A percentile compares a stretch with the other conserved stretches of the same genome.
phyloP scores from a whole-genome alignment of 2,329 filamentous ascomycete genomes.

The Capronia americana region DNA sequence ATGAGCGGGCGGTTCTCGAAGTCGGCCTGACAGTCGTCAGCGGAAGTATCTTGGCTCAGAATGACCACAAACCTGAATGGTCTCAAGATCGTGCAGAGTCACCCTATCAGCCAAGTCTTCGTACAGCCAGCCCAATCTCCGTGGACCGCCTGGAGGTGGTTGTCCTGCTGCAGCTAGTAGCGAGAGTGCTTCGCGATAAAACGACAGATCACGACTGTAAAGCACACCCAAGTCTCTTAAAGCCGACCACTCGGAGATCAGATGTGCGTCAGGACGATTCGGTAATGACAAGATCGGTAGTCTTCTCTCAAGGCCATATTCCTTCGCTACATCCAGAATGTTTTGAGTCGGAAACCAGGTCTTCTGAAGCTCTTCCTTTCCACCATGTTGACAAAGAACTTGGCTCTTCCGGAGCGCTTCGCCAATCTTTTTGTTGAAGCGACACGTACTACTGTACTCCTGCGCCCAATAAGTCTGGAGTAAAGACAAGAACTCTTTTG shows the following conservation, averaged over 20 bases:
- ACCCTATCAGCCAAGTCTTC: slow-evolving; percentile 14
- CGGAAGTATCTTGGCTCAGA: slow-evolving; percentile 1
- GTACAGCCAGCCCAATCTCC: slow-evolving; percentile 14
- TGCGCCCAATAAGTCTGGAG: slow-evolving; percentile 21
- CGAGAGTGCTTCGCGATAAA: slow-evolving; percentile 20
- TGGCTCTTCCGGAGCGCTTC: slow-evolving; percentile 10
- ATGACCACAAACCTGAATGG: slow-evolving; percentile 18
- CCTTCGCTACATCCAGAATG: slow-evolving; percentile 16
- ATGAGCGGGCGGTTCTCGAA: slow-evolving; percentile 21
- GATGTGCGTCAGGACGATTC: slow-evolving; percentile 7
- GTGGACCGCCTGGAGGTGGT: slow-evolving; percentile 9
- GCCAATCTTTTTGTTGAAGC: slow-evolving; percentile 10
- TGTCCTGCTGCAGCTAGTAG: slow-evolving; percentile 10
- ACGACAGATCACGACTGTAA: slow-evolving; percentile 14
- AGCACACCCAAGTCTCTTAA: slow-evolving; percentile 24
- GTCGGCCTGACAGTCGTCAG: slow-evolving; percentile 16
- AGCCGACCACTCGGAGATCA: slow-evolving; percentile 24
- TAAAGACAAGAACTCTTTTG: slow-evolving; percentile 21
- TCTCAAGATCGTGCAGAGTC: slow-evolving; percentile 14
- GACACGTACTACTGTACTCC: slow-evolving; percentile 21
- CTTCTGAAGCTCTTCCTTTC: slow-evolving; percentile 16
- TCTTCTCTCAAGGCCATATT: slow-evolving; percentile 23
- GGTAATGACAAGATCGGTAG: slow-evolving; percentile 26
- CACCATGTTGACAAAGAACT: slow-evolving; percentile 21
- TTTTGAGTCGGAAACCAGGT: slow-evolving; percentile 23